Conservation (phyloP, 2,329 filamentous ascomycete genomes). For the Xylariaceae sp. region DNA sequence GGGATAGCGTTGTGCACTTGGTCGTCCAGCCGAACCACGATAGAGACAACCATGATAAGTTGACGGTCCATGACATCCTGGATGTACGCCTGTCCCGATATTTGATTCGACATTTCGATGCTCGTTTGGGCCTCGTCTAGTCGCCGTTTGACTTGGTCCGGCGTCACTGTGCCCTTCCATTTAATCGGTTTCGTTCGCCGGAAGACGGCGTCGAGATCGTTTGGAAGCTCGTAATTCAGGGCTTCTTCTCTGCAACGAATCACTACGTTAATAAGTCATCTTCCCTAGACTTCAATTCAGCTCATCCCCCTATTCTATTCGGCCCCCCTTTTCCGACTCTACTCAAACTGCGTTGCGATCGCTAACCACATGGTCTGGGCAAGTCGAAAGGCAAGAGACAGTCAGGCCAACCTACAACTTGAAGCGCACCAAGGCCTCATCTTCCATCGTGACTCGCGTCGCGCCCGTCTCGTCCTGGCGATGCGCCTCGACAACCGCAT, state of each 20-base stretch:
- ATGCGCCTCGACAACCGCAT: slow-evolving; percentile 14
- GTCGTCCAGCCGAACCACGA: slow-evolving; percentile 4
- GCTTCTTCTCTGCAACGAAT: slow-evolving; percentile 11
- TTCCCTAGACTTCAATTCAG: background rate
- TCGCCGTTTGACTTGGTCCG: slow-evolving; percentile 8
- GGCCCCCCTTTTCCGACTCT: background rate
- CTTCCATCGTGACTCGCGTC: slow-evolving; percentile 12
- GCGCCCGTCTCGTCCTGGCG: slow-evolving; percentile 9
- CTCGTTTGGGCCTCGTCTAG: slow-evolving; percentile 3
- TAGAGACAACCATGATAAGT: slow-evolving; percentile 16
- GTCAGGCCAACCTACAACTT: slow-evolving; percentile 10
- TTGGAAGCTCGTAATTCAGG: slow-evolving; percentile 8
- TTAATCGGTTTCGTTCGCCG: slow-evolving; percentile 11
- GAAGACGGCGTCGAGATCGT: slow-evolving; percentile 15
- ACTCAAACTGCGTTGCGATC: background rate
- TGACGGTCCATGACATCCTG: slow-evolving; percentile 11
- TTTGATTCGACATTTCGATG: background rate
- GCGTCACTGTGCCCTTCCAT: slow-evolving; percentile 11
- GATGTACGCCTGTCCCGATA: slow-evolving; percentile 5
- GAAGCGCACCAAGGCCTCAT: slow-evolving; percentile 7
- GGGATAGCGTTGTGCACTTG: slow-evolving; percentile 9
- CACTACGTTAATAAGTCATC: background rate
- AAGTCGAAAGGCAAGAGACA: background rate
- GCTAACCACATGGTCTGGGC: background rate
- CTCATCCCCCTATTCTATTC: background rate